phyloP scores from a whole-genome alignment of 495 filamentous ascomycete genomes.

The Xylaria acuta region DNA sequence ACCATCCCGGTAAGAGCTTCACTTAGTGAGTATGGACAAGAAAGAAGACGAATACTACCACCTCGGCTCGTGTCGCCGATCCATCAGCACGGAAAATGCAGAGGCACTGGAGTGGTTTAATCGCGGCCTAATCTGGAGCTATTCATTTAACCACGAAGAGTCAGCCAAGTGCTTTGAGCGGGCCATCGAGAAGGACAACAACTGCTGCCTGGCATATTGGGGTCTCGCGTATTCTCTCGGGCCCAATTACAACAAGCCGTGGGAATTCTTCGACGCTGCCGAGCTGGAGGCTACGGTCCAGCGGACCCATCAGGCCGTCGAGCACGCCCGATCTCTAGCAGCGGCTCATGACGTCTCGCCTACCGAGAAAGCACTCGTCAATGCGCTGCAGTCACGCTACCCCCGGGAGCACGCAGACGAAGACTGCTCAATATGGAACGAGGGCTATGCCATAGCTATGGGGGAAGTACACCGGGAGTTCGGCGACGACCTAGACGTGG shows the following conservation, averaged over 20 bases:
- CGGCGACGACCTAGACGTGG: slow-evolving; percentile 64
- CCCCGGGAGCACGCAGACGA: slow-evolving; percentile 48
- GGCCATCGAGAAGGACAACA: slow-evolving; percentile 58
- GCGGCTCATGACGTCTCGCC: slow-evolving; percentile 39
- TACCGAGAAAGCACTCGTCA: slow-evolving; percentile 63
- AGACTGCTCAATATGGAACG: slow-evolving; percentile 61
- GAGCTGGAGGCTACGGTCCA: slow-evolving; percentile 57
- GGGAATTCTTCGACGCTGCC: slow-evolving; percentile 67
- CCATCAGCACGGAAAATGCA: slow-evolving; percentile 50
- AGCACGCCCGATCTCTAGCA: slow-evolving; percentile 43
- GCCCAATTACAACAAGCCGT: slow-evolving; percentile 79
- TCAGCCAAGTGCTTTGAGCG: slow-evolving; percentile 64
- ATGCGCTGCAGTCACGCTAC: slow-evolving; percentile 63
- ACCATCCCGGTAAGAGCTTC: not conserved
- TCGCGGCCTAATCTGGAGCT: slow-evolving; percentile 68
- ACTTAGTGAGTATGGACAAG: slow-evolving; percentile 14
- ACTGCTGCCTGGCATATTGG: slow-evolving; percentile 71
- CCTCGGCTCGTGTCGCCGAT: slow-evolving; percentile 60
- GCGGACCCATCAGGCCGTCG: slow-evolving; percentile 51
- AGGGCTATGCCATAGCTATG: slow-evolving; percentile 68
- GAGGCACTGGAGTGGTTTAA: slow-evolving; percentile 66
- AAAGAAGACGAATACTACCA: slow-evolving; percentile 54
- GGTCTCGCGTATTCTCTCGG: slow-evolving; percentile 69
- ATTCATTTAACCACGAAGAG: slow-evolving; percentile 71
- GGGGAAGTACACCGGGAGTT: slow-evolving; percentile 58